These are phyloP conservation scores for Rugiboletus extremiorientalis DNA, from an alignment of 1,284 basidiomycete species.

Conservation along the genomic window DNA sequence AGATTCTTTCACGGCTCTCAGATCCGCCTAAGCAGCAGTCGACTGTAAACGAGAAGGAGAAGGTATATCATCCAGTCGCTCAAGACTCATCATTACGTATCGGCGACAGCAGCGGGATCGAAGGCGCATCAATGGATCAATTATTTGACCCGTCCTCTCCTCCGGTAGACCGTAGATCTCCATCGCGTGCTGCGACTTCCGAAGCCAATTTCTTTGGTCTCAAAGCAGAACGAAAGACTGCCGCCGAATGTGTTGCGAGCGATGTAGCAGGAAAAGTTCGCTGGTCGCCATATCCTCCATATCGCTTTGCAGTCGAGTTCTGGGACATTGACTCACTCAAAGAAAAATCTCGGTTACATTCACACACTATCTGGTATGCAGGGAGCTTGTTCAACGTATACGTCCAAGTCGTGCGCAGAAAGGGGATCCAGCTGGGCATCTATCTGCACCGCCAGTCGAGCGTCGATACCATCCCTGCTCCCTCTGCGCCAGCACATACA, in stretches of 20 bases:
- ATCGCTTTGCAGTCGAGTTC: constrained; percentile 86
- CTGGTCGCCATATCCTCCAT: constrained; percentile 72
- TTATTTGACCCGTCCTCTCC: constrained; percentile 42
- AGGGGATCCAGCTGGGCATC: constrained; percentile 78
- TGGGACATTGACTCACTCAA: constrained; percentile 83
- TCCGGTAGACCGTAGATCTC: constrained; percentile 24
- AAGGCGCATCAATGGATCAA: constrained; percentile 54
- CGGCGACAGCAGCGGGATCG: constrained; percentile 66
- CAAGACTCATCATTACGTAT: constrained; percentile 77
- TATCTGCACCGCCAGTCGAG: constrained; percentile 87
- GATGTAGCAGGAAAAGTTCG: constrained; percentile 45
- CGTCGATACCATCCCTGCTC: constrained; percentile 62
- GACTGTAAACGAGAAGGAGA: constrained; percentile 30
- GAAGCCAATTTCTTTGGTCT: constrained; percentile 68
- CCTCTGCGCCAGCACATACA: constrained; percentile 20
- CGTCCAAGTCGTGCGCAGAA: constrained; percentile 80
- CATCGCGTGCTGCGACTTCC: constrained; percentile 34
- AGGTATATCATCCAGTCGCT: constrained; percentile 69
- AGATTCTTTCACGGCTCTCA: constrained; percentile 43
- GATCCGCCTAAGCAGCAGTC: constrained; percentile 14
- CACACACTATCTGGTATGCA: constrained; percentile 77
- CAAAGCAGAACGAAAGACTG: constrained; percentile 44
- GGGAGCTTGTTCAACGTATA: constrained; percentile 86
- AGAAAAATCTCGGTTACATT: constrained; percentile 81
- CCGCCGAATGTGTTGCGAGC: constrained; percentile 40